Base-by-base conservation (phyloP, 192 early-diverging fungal species). In the Mortierella hygrophila region DNA sequence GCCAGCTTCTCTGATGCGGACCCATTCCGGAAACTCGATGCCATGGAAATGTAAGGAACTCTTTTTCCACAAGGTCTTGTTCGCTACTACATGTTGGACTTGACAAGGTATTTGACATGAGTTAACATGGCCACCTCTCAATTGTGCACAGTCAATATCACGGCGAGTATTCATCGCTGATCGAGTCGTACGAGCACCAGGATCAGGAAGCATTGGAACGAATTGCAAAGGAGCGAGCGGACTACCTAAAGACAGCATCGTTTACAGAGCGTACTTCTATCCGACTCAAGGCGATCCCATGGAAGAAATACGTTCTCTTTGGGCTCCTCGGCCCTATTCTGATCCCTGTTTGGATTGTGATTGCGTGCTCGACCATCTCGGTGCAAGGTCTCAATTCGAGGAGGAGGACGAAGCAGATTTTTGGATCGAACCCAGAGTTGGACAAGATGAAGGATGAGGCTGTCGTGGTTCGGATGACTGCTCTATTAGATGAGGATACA, bases 1-100 rank as follows among this genome's bases (percentile, higher is more conserved):
- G 91, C 91, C 20, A 88, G 90, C 29, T 89, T 93, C 42, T 77
- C 87, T 35, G 87, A 88, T 44, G 82, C 85, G 13, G 80, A 92
- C 77, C 88, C 88, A 21, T 92, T 92, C 60, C 32, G 69, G n/a
- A 76, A 89, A 10, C 47, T 90, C 9, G 80, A 88, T 7, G 37
- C 79, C 18, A 20, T 93, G 23, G 85, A 89, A 23, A 80, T 93
- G 92, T 93, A 91, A 80, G 87, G 54, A 18, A 20, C 46, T 23
- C 18, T 18, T 74, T 16, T 18, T 16, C 9, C 11, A 15, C 44
- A n/a, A 1, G n/a, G 10, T 29, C 9, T 6, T 10, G 9, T 23
- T 60, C n/a, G 7, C 57, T 8, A 40, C 6, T n/a, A 21, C 32
- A 60, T 10, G 29, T 20, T 60, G 23, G 35, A 2, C 29, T 38